A percentile compares a stretch with the other conserved stretches of the same genome.
Conservation (phyloP, 495 filamentous ascomycete species). For the Penicillium roqueforti region DNA sequence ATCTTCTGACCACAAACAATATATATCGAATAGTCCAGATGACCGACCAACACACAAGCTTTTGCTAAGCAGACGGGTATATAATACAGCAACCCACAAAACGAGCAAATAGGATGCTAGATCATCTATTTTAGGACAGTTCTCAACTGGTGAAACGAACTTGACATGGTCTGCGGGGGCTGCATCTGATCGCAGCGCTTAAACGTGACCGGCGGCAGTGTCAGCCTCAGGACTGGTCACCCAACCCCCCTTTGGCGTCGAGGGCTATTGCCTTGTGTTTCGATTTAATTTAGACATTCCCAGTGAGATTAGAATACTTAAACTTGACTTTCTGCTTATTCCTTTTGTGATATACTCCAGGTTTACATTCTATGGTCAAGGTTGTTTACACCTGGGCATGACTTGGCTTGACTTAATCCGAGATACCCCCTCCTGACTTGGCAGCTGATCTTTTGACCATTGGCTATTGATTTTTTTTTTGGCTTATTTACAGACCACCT, state of each 20-base stretch:
- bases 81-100: background rate
- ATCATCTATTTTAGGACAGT: background rate
- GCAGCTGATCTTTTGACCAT: background rate
- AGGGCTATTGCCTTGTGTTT: background rate
- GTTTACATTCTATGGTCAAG: background rate
- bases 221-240: conserved; percentile 20
- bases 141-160: conserved; percentile 1
- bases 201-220: conserved; percentile 24
- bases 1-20: conserved; percentile 6
- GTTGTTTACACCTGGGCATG: background rate
- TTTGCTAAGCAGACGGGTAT: conserved; percentile 2
- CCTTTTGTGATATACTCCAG: background rate
- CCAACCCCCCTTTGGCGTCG: conserved; percentile 11
- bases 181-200: conserved; percentile 27
- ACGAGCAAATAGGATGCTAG: background rate
- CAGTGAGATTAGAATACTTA: background rate
- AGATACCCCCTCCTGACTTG: background rate
- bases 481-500: background rate
- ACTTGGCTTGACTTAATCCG: background rate
- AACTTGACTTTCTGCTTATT: background rate
- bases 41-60: conserved; percentile 14
- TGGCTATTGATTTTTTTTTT: background rate
- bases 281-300: background rate
- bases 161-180: conserved; percentile 4
- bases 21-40: background rate